Base-by-base conservation (phyloP, 1,284 basidiomycete genomes). In the Heterobasidion parviporum region DNA sequence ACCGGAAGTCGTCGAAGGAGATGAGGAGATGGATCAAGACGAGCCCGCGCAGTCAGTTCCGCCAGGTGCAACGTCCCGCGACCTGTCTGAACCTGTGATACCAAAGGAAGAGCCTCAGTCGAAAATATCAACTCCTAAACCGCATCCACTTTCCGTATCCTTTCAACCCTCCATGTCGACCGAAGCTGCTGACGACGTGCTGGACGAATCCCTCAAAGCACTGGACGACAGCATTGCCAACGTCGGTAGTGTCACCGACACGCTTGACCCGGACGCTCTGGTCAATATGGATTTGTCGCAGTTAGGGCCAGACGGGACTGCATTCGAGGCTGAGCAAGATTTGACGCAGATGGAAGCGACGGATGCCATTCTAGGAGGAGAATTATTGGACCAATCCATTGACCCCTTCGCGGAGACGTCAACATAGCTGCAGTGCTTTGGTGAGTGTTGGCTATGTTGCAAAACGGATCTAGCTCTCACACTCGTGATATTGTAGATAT, bases 21-120 rank as follows among this genome's bases (percentile, higher is more conserved):
- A 82, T 56, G 80, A 81, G 43, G 82, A 83, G 55, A 68, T 73
- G 62, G 87, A 83, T 35, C 82, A 85, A 56, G 87, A 89, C 59
- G 87, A 87, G 54, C 72, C 75, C 36, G 74, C 78, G 34, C 72
- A 74, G 54, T 80, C 85, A 15, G 77, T 77, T 51, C 66, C 65
- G 4, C 75, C 74, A 3, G 73, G 72, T 35, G 59, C 69, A 14
- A 32, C 34, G 12, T 70, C 73, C 49, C 63, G 70, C 54, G 71
- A 69, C 41, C 65, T 67, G 36, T 70, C 73, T 20, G 70, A 73
- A 60, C 67, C 70, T 20, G 60, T 67, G 12, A 54, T 61, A 15
- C 58, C 59, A 54, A 68, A 68, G 56, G 77, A 79, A 33, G 78
- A 79, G 57, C 65, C 69, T 26, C 74, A 71, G 26, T 83, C 82